A percentile compares a stretch with the other conserved stretches of the same genome.
These are phyloP conservation scores for Scedosporium boydii DNA, from an alignment of 2,329 filamentous ascomycete genomes.

Conservation along the genomic window DNA sequence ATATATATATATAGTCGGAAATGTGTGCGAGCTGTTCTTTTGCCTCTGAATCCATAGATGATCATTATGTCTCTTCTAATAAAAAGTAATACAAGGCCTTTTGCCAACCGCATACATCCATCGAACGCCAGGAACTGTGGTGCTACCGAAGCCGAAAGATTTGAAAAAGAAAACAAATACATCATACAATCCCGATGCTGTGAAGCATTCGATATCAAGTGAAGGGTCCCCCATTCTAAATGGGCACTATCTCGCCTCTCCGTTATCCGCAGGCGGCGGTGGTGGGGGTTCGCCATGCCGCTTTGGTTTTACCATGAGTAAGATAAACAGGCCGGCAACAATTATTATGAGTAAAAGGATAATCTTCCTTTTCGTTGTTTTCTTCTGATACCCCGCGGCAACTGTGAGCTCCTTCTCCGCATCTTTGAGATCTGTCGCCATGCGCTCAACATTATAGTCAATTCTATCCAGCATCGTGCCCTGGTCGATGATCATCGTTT, in stretches of 20 bases:
- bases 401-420: conserved; percentile 88
- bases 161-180: no score
- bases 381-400: conserved; percentile 80
- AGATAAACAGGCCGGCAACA: conserved; percentile 77
- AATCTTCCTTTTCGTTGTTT: conserved; percentile 82
- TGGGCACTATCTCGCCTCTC: background rate
- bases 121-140: no score
- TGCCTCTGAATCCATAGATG: no score
- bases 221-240: no score
- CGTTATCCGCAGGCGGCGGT: background rate
- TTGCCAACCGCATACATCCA: no score
- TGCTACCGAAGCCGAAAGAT: no score
- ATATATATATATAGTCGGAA: background rate
- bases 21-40: no score
- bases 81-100: no score
- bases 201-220: background rate
- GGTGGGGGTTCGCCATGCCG: conserved; percentile 14
- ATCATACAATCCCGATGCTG: no score
- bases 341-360: conserved; percentile 81
- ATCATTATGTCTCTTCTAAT: no score
- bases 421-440: conserved; percentile 85
- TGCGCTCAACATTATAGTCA: conserved; percentile 95
- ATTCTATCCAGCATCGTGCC: conserved; percentile 88
- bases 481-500: conserved; percentile 90
- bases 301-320: conserved; percentile 74